Percentiles rank a stretch among this genome's conserved stretches.
Conservation (phyloP, 371 early-diverging fungal genomes). For the Capniomyces stellatus region DNA sequence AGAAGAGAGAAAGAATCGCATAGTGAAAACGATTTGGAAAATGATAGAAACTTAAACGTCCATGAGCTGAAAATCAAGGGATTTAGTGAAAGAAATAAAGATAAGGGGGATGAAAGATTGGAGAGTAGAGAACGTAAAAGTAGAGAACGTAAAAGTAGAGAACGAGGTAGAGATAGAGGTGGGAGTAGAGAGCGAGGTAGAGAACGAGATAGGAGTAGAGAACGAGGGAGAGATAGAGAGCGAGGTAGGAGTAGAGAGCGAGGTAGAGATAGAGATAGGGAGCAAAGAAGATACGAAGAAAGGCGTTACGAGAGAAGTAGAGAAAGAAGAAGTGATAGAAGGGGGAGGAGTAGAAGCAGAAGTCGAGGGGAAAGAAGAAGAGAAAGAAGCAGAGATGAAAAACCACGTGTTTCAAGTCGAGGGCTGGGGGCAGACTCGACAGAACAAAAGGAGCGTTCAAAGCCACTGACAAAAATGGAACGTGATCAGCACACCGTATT, state of each 20-base stretch:
- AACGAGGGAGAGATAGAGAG: background rate
- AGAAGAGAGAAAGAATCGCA: background rate
- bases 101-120: background rate
- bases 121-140: background rate
- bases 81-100: background rate
- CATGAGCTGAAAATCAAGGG: too few relatives aligned
- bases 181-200: background rate
- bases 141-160: background rate
- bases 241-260: background rate
- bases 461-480: conserved; percentile 29
- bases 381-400: background rate
- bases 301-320: background rate
- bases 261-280: background rate
- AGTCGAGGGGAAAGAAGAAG: conserved; percentile 5
- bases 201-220: background rate
- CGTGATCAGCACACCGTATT: conserved; percentile 87
- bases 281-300: background rate
- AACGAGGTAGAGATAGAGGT: background rate
- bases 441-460: background rate
- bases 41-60: background rate
- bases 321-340: background rate
- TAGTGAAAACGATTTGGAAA: background rate
- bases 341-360: conserved; percentile 1
- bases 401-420: background rate
- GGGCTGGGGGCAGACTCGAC: background rate